phyloP scores from a whole-genome alignment of 2,329 filamentous ascomycete genomes.

The Sporothrix luriei region DNA sequence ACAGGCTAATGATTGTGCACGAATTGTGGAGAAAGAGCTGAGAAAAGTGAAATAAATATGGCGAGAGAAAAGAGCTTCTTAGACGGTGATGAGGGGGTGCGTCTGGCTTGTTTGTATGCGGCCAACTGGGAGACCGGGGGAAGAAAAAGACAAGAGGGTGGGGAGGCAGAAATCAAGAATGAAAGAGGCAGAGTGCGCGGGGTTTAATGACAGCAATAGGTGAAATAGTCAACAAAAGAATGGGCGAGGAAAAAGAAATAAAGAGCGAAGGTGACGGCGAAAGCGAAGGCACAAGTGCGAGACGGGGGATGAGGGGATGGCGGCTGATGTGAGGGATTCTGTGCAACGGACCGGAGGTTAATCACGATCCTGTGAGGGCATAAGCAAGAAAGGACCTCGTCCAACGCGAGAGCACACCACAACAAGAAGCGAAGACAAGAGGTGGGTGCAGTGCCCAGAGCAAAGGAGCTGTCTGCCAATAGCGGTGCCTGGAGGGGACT shows the following conservation, averaged over 20 bases:
- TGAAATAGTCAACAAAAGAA: not conserved
- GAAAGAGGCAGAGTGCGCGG: not conserved
- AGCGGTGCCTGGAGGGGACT: not conserved
- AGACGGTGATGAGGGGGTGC: constrained; percentile 10
- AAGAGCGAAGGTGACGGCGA: not conserved
- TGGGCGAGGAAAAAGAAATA: not conserved
- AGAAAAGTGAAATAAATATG: constrained; percentile 23
- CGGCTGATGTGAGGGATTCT: not conserved
- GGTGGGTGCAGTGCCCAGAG: constrained; percentile 1
- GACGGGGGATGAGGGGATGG: constrained; percentile 23
- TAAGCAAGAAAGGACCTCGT: not conserved
- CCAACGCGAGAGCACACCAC: constrained; percentile 15
- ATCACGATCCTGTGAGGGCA: not conserved
- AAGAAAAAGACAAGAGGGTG: not conserved
- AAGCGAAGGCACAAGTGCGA: not conserved
- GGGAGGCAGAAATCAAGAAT: not conserved
- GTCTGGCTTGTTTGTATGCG: constrained; percentile 10
- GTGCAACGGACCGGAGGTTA: constrained; percentile 13
- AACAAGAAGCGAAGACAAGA: not conserved
- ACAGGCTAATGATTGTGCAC: constrained; percentile 32
- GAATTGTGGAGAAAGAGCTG: constrained; percentile 34
- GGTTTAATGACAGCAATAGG: not conserved
- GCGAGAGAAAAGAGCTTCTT: constrained; percentile 20
- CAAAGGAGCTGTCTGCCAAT: not conserved
- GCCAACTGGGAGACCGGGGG: not conserved